Evolutionary conservation across 2,329 filamentous ascomycete genomes (phyloP).

Genomic region (Uncinocarpus reesii): DNA sequence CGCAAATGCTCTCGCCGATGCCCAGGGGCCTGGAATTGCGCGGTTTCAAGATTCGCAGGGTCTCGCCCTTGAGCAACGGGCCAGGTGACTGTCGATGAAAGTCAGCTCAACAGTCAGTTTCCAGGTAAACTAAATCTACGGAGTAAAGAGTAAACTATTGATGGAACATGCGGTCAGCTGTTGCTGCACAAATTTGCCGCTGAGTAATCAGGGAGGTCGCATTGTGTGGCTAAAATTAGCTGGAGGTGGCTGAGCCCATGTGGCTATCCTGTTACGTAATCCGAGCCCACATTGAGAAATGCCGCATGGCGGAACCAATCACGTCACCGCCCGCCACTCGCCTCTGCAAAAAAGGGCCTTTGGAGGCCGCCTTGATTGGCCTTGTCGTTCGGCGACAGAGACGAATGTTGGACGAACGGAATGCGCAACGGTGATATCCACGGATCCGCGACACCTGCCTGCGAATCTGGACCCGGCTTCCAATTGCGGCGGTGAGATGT

Average conservation of each 20-base stretch:
- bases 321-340: background rate
- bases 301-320: constrained; percentile 3
- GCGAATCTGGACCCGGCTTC: background rate
- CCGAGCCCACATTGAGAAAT: constrained; percentile 1
- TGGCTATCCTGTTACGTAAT: constrained; percentile 8
- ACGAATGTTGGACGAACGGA: constrained; percentile 4
- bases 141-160: too few species aligned
- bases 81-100: background rate
- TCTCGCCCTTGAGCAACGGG: background rate
- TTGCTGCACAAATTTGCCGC: too few species aligned
- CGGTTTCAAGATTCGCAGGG: constrained; percentile 1
- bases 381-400: background rate
- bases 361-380: background rate
- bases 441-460: background rate
- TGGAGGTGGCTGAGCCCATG: constrained; percentile 6
- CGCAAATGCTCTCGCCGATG: background rate
- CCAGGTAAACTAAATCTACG: too few species aligned
- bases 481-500: constrained; percentile 4
- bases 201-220: too few species aligned
- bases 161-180: too few species aligned
- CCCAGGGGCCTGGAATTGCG: background rate
- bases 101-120: too few species aligned
- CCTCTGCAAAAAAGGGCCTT: background rate
- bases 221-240: too few species aligned
- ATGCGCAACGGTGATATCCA: background rate